Base-by-base conservation (phyloP, 345 rosid genomes). In the Moringa oleifera region DNA sequence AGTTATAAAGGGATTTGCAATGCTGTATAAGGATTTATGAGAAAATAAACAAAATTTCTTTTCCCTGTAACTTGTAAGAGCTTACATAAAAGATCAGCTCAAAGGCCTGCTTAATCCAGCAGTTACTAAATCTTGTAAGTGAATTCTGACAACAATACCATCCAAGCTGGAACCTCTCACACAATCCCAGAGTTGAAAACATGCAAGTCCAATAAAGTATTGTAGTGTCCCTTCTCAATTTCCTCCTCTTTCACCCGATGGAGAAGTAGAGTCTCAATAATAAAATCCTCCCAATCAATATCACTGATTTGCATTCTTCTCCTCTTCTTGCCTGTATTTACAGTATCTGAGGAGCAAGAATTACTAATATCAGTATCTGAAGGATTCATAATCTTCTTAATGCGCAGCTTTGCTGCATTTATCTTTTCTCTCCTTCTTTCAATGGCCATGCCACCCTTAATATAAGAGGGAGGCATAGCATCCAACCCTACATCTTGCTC, bases 231-330 rank as follows among this genome's bases (percentile, higher is more conserved):
- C 64, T 74, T 84, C 79, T 84, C 89, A 18, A 93, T 85, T 67
- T 93, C 96, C 73, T 81, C 85, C 47, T 84, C 94, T 12, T 85
- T 78, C 68, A 86, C 97, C 65, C 54, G 71, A 69, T 84, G 89
- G 46, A 90, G 79, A 41, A 87, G 80, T 21, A 90, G 86, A 50
- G 89, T 80, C 75, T 93, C 96, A 20, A 93, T 86, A n/a, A 93
- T 65, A 61, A 88, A 75, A 74, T 88, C 97, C 61, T 90, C 96
- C 96, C 91, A 87, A 75, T 83, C 91, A 63, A 88, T 68, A n/a
- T 67, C 83, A 60, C 46, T 57, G 10, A 16, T 71, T 46, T 1
- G 61, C 54, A 71, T 74, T 52, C 85, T 77, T 68, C 68, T 83
- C 77, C 79, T 81, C 71, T 71, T 83, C 63, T 79, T 71, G 58